phyloP scores from a whole-genome alignment of 495 filamentous ascomycete species.

The Xylaria telfairii region DNA sequence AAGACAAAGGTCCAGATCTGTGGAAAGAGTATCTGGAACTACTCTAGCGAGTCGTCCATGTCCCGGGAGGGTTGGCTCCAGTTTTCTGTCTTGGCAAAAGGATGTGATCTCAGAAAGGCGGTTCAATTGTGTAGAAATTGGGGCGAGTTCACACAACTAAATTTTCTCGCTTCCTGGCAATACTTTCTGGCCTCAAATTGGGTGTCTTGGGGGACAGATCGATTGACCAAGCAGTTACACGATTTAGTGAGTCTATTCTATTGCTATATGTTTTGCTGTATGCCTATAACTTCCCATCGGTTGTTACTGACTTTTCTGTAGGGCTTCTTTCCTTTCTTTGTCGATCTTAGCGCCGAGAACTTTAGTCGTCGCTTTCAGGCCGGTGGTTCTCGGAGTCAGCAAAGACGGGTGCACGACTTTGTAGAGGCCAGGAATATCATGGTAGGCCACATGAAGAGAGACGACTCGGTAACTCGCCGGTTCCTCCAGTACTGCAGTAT shows the following conservation, averaged over 20 bases:
- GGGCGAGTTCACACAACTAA: conserved; percentile 61
- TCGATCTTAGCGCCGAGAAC: conserved; percentile 41
- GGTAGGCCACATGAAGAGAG: conserved; percentile 57
- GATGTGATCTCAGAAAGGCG: conserved; percentile 53
- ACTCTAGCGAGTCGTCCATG: conserved; percentile 59
- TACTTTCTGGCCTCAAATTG: conserved; percentile 59
- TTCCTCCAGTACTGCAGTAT: conserved; percentile 58
- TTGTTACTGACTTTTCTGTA: conserved; percentile 27
- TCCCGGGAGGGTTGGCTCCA: conserved; percentile 61
- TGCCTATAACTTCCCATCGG: neutral
- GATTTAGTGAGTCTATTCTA: conserved; percentile 40
- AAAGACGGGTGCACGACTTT: conserved; percentile 45
- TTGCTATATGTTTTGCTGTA: neutral
- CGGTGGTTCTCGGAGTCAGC: conserved; percentile 36
- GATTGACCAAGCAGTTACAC: conserved; percentile 45
- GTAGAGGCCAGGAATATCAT: conserved; percentile 56
- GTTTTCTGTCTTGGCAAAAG: conserved; percentile 60
- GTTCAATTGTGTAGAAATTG: conserved; percentile 60
- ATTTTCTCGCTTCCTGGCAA: conserved; percentile 52
- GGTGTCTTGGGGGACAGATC: conserved; percentile 49
- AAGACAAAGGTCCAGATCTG: conserved; percentile 57
- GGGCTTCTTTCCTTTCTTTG: conserved; percentile 54
- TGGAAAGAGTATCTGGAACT: conserved; percentile 60
- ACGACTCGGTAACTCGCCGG: conserved; percentile 54
- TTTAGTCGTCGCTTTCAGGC: conserved; percentile 40